These are phyloP conservation scores for Vitis hybrid DNA, from an alignment of 177 flowering plant species.

Conservation along the genomic window DNA sequence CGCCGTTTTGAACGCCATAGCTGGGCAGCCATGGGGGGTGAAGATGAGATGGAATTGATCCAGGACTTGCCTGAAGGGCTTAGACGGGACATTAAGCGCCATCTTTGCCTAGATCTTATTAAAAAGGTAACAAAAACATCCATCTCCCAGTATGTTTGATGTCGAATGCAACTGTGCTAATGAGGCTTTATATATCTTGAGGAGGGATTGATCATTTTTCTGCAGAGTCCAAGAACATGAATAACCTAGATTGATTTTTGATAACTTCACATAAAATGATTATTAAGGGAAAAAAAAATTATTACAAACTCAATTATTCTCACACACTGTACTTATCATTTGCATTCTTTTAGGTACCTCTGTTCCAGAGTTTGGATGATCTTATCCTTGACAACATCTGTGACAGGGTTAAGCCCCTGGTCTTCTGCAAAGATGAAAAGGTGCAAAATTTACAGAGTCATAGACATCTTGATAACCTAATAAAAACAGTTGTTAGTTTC, in stretches of 20 bases:
- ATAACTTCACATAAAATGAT: too few species aligned
- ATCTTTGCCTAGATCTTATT: conserved; percentile 81
- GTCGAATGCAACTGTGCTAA: background rate
- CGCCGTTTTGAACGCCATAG: conserved; percentile 81
- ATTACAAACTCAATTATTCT: too few species aligned
- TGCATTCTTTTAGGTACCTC: conserved; percentile 56
- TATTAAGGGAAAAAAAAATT: too few species aligned
- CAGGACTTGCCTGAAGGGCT: conserved; percentile 93
- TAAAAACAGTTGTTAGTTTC: background rate
- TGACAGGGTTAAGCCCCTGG: conserved; percentile 77
- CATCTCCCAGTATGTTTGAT: background rate
- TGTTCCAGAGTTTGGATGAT: conserved; percentile 85
- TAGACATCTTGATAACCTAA: too few species aligned
- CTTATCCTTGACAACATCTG: conserved; percentile 93
- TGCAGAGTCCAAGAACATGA: background rate
- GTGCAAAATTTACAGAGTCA: conserved; percentile 25
- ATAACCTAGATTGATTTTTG: too few species aligned
- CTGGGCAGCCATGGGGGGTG: conserved; percentile 84
- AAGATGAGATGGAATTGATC: conserved; percentile 86
- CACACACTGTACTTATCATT: background rate
- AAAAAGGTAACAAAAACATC: conserved; percentile 56
- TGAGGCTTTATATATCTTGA: background rate
- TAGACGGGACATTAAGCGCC: conserved; percentile 83
- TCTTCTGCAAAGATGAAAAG: conserved; percentile 89
- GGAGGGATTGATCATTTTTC: background rate